Evolutionary conservation across 2,329 filamentous ascomycete genomes (phyloP).

Genomic region (Didymella sp.): DNA sequence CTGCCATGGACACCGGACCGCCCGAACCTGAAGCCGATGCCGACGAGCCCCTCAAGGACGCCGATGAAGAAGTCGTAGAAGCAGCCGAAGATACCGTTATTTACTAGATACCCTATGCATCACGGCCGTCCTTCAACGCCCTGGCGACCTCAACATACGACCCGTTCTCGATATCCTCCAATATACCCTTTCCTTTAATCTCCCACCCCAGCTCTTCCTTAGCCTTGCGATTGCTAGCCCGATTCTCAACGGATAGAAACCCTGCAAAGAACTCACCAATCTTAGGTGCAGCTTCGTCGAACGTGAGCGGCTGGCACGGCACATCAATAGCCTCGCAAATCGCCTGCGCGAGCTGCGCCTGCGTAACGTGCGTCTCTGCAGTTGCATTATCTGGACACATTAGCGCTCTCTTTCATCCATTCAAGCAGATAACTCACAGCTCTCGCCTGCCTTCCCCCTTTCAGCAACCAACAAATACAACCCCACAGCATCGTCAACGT

Average conservation of each 20-base stretch:
- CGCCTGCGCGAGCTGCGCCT: slow-evolving; percentile 39
- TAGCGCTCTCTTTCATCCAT: not conserved
- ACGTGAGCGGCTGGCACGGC: slow-evolving; percentile 19
- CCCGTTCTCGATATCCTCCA: slow-evolving; percentile 46
- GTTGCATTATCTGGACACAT: slow-evolving; percentile 34
- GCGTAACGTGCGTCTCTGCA: slow-evolving; percentile 43
- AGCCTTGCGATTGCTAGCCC: slow-evolving; percentile 50
- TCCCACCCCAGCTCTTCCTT: slow-evolving; percentile 51
- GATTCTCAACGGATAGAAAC: slow-evolving; percentile 48
- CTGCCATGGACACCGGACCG: slow-evolving; percentile 27
- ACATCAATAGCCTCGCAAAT: slow-evolving; percentile 38
- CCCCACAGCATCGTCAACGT: slow-evolving; percentile 55
- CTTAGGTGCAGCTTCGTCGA: slow-evolving; percentile 37
- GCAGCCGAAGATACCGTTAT: slow-evolving; percentile 91
- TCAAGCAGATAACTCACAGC: slow-evolving; percentile 30
- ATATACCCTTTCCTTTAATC: slow-evolving; percentile 38
- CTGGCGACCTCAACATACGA: slow-evolving; percentile 22
- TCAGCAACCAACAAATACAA: slow-evolving; percentile 51
- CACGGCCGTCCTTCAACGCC: not conserved
- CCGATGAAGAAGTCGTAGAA: slow-evolving; percentile 74
- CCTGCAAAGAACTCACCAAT: slow-evolving; percentile 43
- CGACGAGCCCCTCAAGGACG: slow-evolving; percentile 52
- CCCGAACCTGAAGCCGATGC: slow-evolving; percentile 38
- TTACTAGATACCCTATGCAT: slow-evolving; percentile 63
- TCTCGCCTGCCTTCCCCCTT: slow-evolving; percentile 43